Base-by-base conservation (phyloP, 768 basidiomycete genomes). In the Leccinum barrowsii region DNA sequence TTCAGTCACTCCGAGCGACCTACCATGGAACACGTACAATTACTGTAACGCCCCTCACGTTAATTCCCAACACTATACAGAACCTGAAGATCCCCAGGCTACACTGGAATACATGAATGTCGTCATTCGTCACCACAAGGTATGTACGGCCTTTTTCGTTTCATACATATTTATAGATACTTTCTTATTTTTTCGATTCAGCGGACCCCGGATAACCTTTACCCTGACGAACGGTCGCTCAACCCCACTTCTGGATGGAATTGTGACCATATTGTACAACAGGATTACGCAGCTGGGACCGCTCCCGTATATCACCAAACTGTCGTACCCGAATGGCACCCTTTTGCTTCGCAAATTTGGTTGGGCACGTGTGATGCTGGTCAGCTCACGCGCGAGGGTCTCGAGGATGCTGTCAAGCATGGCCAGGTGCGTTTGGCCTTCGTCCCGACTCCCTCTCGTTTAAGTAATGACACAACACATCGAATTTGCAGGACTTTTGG, bases 31-130 rank as follows among this genome's bases (percentile, higher is more conserved):
- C 67, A 82, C 79, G 26, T 80, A 82, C 70, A 82, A 81, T 54
- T 82, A 80, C 56, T 82, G 80, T 68, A 82, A 82, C 52, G 80
- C 80, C 0, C 78, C 80, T 0, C 80, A 78, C 54, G 74, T 79
- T 58, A 78, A 76, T 55, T 64, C 70, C 6, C 66, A 62, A 35
- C 75, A 80, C 58, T 82, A 80, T 54, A 46, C 55, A 5, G 30
- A 55, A 19, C 78, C 76, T 3, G 51, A 57, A n/a, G 60, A 67
- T 17, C 40, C 59, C 1, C 65, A 52, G n/a, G 74, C 73, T 1
- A 67, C 70, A 42, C 61, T 81, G 10, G 73, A 76, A 40, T 79
- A 78, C 60, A 51, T 80, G 49, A 78, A 78, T 49, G 70, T 74
- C 28, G 69, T 79, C 56, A 73, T 79, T 51, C 73, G 80, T 26